phyloP scores from a whole-genome alignment of 371 early-diverging fungal species.

The Mucor circinelloides region DNA sequence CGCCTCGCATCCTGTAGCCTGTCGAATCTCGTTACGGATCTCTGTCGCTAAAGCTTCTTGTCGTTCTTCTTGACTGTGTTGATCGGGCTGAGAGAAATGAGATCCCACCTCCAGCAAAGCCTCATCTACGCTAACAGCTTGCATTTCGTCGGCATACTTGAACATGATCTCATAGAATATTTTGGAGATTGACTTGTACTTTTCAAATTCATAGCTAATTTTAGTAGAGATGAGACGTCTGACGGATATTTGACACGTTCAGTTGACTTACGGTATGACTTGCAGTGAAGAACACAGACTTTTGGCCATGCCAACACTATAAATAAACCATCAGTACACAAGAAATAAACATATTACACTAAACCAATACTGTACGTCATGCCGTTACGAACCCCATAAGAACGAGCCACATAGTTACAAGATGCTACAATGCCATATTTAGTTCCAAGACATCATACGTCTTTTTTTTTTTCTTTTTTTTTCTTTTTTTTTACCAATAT shows the following conservation, averaged over 20 bases:
- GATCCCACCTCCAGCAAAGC: conserved; percentile 77
- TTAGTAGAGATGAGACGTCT: background rate
- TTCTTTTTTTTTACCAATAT: conserved; percentile 43
- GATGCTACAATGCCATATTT: conserved; percentile 54
- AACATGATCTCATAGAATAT: conserved; percentile 72
- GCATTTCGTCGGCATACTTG: conserved; percentile 66
- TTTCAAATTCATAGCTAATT: conserved; percentile 78
- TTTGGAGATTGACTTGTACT: conserved; percentile 70
- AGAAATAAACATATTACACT: background rate
- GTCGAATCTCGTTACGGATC: conserved; percentile 45
- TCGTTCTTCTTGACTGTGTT: conserved; percentile 15
- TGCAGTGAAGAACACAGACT: conserved; percentile 63
- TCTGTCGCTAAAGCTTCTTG: conserved; percentile 33
- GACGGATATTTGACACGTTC: background rate
- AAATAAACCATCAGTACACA: background rate
- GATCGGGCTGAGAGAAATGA: conserved; percentile 33
- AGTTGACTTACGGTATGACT: conserved; percentile 54
- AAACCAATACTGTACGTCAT: conserved; percentile 51
- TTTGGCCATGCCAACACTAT: conserved; percentile 55
- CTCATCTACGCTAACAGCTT: conserved; percentile 83
- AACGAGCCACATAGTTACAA: conserved; percentile 81
- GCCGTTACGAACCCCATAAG: conserved; percentile 73
- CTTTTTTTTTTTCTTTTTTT: background rate
- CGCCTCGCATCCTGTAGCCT: conserved; percentile 65
- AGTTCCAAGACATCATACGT: conserved; percentile 3